A percentile compares a stretch with the other conserved stretches of the same genome.
Evolutionary conservation across 345 rosid genomes (phyloP).

Genomic region (Brassica cretica): DNA sequence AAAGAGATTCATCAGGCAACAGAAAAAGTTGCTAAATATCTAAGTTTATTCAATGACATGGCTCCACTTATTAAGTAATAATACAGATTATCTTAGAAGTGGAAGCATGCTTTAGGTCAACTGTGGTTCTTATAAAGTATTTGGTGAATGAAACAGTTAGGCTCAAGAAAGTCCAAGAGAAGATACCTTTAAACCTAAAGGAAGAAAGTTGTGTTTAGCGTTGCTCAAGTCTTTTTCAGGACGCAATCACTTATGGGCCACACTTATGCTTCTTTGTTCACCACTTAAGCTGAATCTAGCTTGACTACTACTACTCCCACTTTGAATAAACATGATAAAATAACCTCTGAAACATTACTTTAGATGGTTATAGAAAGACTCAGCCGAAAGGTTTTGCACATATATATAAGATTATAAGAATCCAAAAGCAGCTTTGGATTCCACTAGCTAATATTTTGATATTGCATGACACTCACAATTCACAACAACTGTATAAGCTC

Average conservation of each 20-base stretch:
- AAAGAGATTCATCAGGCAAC: not conserved
- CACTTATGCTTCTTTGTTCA: conserved; percentile 21
- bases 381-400: not conserved
- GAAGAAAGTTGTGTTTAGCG: conserved; percentile 10
- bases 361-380: conserved; percentile 1
- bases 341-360: conserved; percentile 3
- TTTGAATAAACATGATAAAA: conserved; percentile 3
- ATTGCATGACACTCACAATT: conserved; percentile 18
- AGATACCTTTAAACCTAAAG: not conserved
- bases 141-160: not conserved
- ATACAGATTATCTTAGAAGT: not conserved
- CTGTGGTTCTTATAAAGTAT: not conserved
- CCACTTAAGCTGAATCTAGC: conserved; percentile 6
- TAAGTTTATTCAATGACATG: not conserved
- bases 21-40: not conserved
- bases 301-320: conserved; percentile 2
- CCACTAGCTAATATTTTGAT: conserved; percentile 29
- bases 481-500: not conserved
- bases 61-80: not conserved
- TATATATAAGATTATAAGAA: not conserved
- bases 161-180: not conserved
- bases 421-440: conserved; percentile 31
- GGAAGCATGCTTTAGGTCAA: not conserved
- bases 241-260: conserved; percentile 14
- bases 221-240: not conserved